Percentiles rank a stretch among this genome's conserved stretches.
Conservation (phyloP, 495 filamentous ascomycete genomes). For the Talaromyces proteolyticus region DNA sequence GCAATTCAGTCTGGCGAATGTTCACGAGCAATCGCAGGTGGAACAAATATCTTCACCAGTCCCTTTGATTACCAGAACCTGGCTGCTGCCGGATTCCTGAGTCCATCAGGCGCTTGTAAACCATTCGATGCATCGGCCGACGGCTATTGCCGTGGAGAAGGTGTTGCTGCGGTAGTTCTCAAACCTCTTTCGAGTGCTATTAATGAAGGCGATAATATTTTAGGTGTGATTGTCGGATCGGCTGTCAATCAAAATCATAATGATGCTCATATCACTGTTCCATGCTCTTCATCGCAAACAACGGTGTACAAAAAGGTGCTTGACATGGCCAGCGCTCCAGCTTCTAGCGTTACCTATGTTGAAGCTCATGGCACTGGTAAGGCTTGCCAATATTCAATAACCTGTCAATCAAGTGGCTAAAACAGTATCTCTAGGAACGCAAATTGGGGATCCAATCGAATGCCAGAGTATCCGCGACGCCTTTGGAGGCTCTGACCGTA, state of each 20-base stretch:
- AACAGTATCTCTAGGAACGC: slow-evolving; percentile 56
- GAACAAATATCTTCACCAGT: slow-evolving; percentile 25
- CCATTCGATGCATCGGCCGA: slow-evolving; percentile 42
- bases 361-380: slow-evolving; percentile 69
- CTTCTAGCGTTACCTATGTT: slow-evolving; percentile 60
- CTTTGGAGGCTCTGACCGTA: slow-evolving; percentile 22
- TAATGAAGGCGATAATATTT: slow-evolving; percentile 54
- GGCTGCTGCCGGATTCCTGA: slow-evolving; percentile 32
- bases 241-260: slow-evolving; percentile 64
- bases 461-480: slow-evolving; percentile 31
- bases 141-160: slow-evolving; percentile 55
- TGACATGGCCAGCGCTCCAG: slow-evolving; percentile 48
- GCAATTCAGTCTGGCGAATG: slow-evolving; percentile 9
- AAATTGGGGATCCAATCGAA: slow-evolving; percentile 65
- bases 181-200: slow-evolving; percentile 60
- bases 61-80: slow-evolving; percentile 25
- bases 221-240: slow-evolving; percentile 56
- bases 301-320: slow-evolving; percentile 51
- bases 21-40: slow-evolving; percentile 21
- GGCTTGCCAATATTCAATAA: slow-evolving; percentile 1
- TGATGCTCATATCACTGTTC: slow-evolving; percentile 63
- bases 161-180: slow-evolving; percentile 56
- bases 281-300: slow-evolving; percentile 56
- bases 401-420: too few species aligned
- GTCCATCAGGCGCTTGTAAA: slow-evolving; percentile 53